Percentiles rank a stretch among this genome's conserved stretches.
Evolutionary conservation across 179 eudicot species (phyloP).

Genomic region (Spinacia oleracea): DNA sequence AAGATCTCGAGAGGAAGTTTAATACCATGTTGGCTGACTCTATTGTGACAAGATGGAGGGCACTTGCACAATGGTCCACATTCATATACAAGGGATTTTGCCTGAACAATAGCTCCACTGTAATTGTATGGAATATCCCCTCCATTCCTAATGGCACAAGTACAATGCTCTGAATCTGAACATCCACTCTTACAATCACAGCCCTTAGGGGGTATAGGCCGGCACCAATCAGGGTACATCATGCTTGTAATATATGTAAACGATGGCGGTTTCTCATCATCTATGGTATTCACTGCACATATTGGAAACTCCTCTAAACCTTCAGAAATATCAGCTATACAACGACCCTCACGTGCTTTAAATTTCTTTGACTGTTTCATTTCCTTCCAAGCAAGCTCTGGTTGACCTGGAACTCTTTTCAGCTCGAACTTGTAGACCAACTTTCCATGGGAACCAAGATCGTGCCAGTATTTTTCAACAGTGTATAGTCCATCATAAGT

Average conservation of each 20-base stretch:
- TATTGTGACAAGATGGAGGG: conserved; percentile 68
- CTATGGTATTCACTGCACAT: conserved; percentile 61
- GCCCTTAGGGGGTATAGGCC: conserved; percentile 42
- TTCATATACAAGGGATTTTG: conserved; percentile 66
- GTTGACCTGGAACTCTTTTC: conserved; percentile 70
- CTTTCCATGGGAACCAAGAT: conserved; percentile 51
- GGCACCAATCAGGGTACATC: conserved; percentile 66
- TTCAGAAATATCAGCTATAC: conserved; percentile 54
- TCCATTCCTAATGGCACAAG: conserved; percentile 60
- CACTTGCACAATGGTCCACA: conserved; percentile 81
- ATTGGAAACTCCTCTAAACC: conserved; percentile 61
- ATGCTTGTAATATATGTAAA: conserved; percentile 58
- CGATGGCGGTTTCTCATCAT: conserved; percentile 58
- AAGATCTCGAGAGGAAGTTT: conserved; percentile 65
- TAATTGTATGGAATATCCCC: conserved; percentile 68
- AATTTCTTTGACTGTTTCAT: conserved; percentile 51
- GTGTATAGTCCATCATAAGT: conserved; percentile 81
- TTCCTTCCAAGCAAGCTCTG: conserved; percentile 73
- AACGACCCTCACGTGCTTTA: conserved; percentile 55
- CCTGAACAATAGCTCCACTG: conserved; percentile 67
- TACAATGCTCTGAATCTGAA: conserved; percentile 50
- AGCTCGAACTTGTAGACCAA: conserved; percentile 67
- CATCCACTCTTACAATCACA: conserved; percentile 67
- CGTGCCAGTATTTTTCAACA: conserved; percentile 56
- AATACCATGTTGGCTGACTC: conserved; percentile 73